Percentiles rank a stretch among this genome's conserved stretches.
phyloP scores from a whole-genome alignment of 1,284 basidiomycete species.

The Takashimella koratensis region DNA sequence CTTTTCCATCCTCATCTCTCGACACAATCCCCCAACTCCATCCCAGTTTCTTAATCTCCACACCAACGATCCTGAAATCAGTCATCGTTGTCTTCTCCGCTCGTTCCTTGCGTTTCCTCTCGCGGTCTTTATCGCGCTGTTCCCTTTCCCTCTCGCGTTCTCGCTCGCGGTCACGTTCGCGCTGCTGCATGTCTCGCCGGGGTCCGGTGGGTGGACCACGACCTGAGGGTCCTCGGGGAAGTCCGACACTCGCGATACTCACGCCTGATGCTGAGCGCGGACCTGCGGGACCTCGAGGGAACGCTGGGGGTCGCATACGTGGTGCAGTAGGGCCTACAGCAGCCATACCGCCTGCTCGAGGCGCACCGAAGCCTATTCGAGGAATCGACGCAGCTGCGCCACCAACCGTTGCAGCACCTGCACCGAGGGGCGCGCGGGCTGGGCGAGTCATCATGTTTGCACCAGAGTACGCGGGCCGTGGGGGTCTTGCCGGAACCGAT shows the following conservation, averaged over 20 bases:
- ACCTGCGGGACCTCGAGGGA: neutral
- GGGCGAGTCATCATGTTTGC: conserved; percentile 44
- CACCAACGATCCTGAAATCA: conserved; percentile 89
- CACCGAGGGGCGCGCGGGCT: conserved; percentile 29
- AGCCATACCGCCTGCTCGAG: conserved; percentile 5
- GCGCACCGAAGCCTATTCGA: conserved; percentile 10
- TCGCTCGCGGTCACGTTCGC: conserved; percentile 3
- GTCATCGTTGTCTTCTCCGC: conserved; percentile 79
- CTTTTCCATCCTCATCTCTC: too few relatives aligned
- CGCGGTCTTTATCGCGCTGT: conserved; percentile 16
- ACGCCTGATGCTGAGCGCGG: neutral
- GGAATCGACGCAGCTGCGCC: conserved; percentile 20
- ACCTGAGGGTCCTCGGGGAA: neutral
- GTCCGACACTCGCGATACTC: neutral
- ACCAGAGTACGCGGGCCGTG: conserved; percentile 15
- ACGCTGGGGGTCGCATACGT: neutral
- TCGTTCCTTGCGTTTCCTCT: conserved; percentile 31
- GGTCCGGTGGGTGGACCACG: neutral
- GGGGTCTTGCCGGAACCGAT: conserved; percentile 1
- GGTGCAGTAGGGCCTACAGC: neutral
- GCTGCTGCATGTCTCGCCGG: conserved; percentile 9
- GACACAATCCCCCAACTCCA: conserved; percentile 51
- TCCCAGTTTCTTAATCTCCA: conserved; percentile 60
- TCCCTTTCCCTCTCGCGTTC: conserved; percentile 6
- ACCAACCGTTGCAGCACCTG: conserved; percentile 16